phyloP scores from a whole-genome alignment of 1,284 basidiomycete genomes.

The Ceratobasidium sp. region DNA sequence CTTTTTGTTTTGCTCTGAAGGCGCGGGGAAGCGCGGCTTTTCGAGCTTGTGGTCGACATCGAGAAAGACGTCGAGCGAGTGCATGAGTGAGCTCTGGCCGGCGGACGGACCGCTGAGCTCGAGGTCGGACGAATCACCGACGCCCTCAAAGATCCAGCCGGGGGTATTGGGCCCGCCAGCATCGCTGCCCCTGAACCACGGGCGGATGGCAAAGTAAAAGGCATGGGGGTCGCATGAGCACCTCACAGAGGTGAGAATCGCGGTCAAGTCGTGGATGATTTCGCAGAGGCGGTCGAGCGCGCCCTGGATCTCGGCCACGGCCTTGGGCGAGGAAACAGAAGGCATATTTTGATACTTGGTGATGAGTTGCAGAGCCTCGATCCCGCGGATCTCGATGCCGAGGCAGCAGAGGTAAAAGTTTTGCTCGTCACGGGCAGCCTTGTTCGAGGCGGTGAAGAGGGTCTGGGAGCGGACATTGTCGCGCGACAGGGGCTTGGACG shows the following conservation, averaged over 20 bases:
- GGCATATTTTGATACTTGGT: conserved; percentile 47
- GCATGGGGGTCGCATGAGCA: conserved; percentile 63
- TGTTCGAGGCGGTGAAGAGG: conserved; percentile 62
- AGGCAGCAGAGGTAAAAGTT: conserved; percentile 69
- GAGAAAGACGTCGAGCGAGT: conserved; percentile 69
- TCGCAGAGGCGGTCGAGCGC: conserved; percentile 61
- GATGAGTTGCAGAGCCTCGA: conserved; percentile 64
- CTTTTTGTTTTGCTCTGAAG: conserved; percentile 48
- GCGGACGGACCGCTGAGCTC: conserved; percentile 67
- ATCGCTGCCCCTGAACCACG: conserved; percentile 67
- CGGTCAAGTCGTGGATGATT: conserved; percentile 61
- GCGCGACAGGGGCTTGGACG: conserved; percentile 54
- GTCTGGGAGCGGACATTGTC: conserved; percentile 58
- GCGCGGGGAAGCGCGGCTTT: conserved; percentile 39
- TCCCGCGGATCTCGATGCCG: conserved; percentile 67
- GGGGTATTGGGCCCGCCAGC: conserved; percentile 51
- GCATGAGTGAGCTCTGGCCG: conserved; percentile 68
- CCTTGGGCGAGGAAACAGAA: conserved; percentile 42
- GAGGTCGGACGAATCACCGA: conserved; percentile 51
- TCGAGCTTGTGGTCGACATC: conserved; percentile 63
- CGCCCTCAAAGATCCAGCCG: conserved; percentile 63
- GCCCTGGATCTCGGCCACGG: conserved; percentile 60
- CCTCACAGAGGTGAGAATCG: conserved; percentile 60
- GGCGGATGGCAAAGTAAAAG: conserved; percentile 68
- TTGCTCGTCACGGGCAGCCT: conserved; percentile 60